Evolutionary conservation across 768 basidiomycete species (phyloP).

Genomic region (Xerocomellus intermedius): DNA sequence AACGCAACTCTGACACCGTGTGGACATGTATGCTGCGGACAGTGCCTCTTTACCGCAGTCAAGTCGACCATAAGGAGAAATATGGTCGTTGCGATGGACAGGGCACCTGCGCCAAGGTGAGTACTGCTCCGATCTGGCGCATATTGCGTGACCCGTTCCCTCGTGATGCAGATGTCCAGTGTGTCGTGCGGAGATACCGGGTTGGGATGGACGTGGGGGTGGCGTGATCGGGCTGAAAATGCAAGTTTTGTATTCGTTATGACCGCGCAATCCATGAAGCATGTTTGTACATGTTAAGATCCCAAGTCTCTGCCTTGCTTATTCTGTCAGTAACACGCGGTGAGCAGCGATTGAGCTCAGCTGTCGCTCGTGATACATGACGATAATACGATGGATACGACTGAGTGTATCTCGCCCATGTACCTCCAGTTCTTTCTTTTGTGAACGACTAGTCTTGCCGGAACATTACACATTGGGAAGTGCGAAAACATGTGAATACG

Average conservation of each 20-base stretch:
- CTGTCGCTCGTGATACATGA: no score
- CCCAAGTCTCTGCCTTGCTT: slow-evolving; percentile 9
- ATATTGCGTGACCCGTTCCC: neutral
- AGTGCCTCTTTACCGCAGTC: slow-evolving; percentile 72
- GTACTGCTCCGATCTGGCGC: slow-evolving; percentile 4
- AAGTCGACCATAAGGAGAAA: slow-evolving; percentile 58
- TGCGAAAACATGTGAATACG: slow-evolving; percentile 1
- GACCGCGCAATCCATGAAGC: neutral
- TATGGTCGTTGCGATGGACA: slow-evolving; percentile 31
- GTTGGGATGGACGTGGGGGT: slow-evolving; percentile 70
- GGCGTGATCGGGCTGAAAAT: slow-evolving; percentile 63
- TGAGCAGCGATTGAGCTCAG: no score
- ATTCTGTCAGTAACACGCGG: no score
- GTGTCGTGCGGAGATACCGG: slow-evolving; percentile 61
- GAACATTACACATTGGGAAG: no score
- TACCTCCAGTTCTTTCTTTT: no score
- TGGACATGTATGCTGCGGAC: slow-evolving; percentile 76
- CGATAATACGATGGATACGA: no score
- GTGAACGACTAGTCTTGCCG: no score
- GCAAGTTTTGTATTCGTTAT: slow-evolving; percentile 31
- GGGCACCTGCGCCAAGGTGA: slow-evolving; percentile 40
- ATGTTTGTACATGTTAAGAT: slow-evolving; percentile 25
- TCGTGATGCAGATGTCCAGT: slow-evolving; percentile 55
- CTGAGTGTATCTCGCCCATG: no score
- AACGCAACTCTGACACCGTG: slow-evolving; percentile 79